Percentiles rank a stretch among this genome's conserved stretches.
phyloP scores from a whole-genome alignment of 202 grass and related monocot genomes.

The Eragrostis tef region DNA sequence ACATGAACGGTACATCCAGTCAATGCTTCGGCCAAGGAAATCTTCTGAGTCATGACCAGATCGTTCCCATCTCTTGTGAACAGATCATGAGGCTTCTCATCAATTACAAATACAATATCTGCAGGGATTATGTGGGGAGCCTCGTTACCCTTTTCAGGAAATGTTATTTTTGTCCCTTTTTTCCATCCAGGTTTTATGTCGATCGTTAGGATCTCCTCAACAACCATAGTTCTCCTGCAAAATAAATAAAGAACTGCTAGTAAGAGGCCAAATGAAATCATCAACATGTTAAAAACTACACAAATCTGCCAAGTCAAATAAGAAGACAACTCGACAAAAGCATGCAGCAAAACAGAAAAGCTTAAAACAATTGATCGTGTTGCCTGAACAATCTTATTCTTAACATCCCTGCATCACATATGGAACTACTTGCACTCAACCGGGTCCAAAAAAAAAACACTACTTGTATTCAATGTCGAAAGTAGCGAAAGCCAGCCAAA shows the following conservation, averaged over 20 bases:
- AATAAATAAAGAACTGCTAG: neutral
- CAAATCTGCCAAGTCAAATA: conserved; percentile 21
- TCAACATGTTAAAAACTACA: neutral
- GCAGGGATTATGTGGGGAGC: conserved; percentile 66
- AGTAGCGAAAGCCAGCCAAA: conserved; percentile 8
- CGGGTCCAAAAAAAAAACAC: neutral
- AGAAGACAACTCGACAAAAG: neutral
- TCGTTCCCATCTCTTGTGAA: conserved; percentile 87
- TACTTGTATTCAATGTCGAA: neutral
- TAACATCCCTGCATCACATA: conserved; percentile 2
- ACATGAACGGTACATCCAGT: conserved; percentile 64
- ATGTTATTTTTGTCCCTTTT: conserved; percentile 88
- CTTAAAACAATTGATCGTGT: neutral
- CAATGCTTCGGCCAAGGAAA: conserved; percentile 71
- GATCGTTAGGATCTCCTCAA: conserved; percentile 87
- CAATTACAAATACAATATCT: conserved; percentile 79
- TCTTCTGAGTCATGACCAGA: conserved; percentile 69
- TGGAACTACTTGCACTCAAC: neutral
- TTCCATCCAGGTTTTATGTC: conserved; percentile 89
- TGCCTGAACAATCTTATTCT: neutral
- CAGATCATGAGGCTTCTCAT: conserved; percentile 76
- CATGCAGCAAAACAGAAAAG: neutral
- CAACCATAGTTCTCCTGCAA: conserved; percentile 61
- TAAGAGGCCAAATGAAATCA: conserved; percentile 29
- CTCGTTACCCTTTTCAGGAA: conserved; percentile 86